Percentiles rank a stretch among this genome's conserved stretches.
phyloP scores from a whole-genome alignment of 179 eudicot genomes.

The Patellifolia procumbens region DNA sequence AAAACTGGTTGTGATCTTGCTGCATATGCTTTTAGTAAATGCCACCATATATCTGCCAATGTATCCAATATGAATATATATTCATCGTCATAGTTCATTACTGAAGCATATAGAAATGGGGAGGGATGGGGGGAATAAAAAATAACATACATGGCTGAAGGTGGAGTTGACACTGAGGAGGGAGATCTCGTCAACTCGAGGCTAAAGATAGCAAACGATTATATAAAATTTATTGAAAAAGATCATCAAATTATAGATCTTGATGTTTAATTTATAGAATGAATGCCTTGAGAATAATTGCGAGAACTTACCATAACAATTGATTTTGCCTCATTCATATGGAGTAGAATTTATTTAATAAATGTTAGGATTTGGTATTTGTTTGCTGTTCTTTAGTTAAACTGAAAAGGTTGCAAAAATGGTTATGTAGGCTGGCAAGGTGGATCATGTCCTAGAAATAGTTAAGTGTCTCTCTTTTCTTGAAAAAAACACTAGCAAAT shows the following conservation, averaged over 20 bases:
- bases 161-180: constrained; percentile 62
- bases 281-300: neutral
- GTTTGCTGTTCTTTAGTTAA: neutral
- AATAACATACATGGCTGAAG: constrained; percentile 50
- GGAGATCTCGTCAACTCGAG: constrained; percentile 78
- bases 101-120: neutral
- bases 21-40: constrained; percentile 67
- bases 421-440: constrained; percentile 33
- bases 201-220: constrained; percentile 41
- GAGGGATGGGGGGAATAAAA: neutral
- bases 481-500: neutral
- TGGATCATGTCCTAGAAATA: constrained; percentile 36
- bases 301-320: neutral
- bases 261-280: neutral
- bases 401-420: constrained; percentile 19
- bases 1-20: constrained; percentile 78
- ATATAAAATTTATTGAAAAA: neutral
- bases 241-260: neutral
- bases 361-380: neutral
- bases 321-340: constrained; percentile 2
- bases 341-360: neutral
- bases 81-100: neutral
- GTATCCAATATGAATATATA: constrained; percentile 30
- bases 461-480: neutral
- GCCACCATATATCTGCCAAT: constrained; percentile 81